phyloP scores from a whole-genome alignment of 345 rosid species.

The Geranium rotundifolium region DNA sequence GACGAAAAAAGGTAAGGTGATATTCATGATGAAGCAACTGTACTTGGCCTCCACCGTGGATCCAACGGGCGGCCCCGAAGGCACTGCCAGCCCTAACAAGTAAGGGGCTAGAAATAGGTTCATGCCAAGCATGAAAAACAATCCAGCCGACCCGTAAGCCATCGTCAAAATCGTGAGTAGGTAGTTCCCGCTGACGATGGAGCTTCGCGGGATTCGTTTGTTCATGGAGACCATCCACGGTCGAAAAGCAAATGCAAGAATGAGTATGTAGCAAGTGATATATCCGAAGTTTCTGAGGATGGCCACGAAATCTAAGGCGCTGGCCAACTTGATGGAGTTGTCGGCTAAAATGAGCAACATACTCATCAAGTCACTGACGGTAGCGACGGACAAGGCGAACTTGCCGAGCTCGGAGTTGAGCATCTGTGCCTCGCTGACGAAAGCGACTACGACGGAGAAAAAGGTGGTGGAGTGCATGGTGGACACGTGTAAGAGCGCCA shows the following conservation, averaged over 20 bases:
- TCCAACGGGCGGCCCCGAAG: not conserved
- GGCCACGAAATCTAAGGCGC: not conserved
- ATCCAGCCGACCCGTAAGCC: not conserved
- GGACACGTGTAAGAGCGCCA: not conserved
- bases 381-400: conserved; percentile 14
- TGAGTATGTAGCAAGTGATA: not conserved
- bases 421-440: conserved; percentile 12
- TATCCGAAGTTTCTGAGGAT: not conserved
- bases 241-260: not conserved
- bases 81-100: not conserved
- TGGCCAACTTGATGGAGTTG: not conserved
- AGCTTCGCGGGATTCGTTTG: not conserved
- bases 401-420: conserved; percentile 23
- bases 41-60: not conserved
- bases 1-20: not conserved
- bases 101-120: not conserved
- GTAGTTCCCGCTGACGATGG: not conserved
- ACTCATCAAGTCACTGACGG: conserved; percentile 11
- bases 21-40: too few species aligned
- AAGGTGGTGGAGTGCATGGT: conserved; percentile 6
- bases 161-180: not conserved
- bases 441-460: conserved; percentile 10
- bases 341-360: not conserved
- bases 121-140: not conserved
- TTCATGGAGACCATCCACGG: not conserved